Percentiles rank a stretch among this genome's conserved stretches.
These are phyloP conservation scores for Yarrowia galli DNA, from an alignment of 1,139 yeast species.

Conservation along the genomic window DNA sequence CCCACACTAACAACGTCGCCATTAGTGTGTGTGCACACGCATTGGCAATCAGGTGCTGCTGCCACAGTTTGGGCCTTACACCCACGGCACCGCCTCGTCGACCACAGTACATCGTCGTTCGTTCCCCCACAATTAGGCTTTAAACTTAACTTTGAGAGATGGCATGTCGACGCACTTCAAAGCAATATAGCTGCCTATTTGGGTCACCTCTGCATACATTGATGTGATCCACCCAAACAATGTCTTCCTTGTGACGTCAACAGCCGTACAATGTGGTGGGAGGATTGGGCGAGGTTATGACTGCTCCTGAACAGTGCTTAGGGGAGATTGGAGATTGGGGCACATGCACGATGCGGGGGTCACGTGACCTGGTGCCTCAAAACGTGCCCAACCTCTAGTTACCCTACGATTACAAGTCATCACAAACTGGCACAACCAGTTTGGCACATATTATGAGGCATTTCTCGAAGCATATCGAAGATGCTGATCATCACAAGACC, in stretches of 20 bases:
- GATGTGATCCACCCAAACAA: slow-evolving; percentile 36
- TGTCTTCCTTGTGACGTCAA: slow-evolving; percentile 32
- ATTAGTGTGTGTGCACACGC: neutral
- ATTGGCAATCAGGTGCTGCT: too few relatives aligned
- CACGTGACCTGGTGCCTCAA: too few relatives aligned
- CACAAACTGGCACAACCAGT: neutral
- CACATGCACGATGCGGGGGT: too few relatives aligned
- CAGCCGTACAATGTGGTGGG: slow-evolving; percentile 1
- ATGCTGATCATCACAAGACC: slow-evolving; percentile 35
- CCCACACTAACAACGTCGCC: neutral
- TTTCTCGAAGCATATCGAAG: slow-evolving; percentile 34
- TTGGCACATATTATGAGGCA: slow-evolving; percentile 29
- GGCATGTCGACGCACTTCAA: slow-evolving; percentile 37
- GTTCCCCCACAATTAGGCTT: neutral
- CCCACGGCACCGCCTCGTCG: slow-evolving; percentile 31
- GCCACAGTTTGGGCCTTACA: too few relatives aligned
- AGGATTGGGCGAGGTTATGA: too few relatives aligned
- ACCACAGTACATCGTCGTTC: neutral
- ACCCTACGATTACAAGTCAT: too few relatives aligned
- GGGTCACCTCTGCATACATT: slow-evolving; percentile 28
- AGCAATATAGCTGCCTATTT: slow-evolving; percentile 39
- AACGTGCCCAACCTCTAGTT: too few relatives aligned
- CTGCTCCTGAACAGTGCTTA: neutral
- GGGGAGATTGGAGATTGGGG: neutral
- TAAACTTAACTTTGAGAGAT: slow-evolving; percentile 9